Evolutionary conservation across 1,284 basidiomycete genomes (phyloP).

Genomic region (Athelia psychrophila): DNA sequence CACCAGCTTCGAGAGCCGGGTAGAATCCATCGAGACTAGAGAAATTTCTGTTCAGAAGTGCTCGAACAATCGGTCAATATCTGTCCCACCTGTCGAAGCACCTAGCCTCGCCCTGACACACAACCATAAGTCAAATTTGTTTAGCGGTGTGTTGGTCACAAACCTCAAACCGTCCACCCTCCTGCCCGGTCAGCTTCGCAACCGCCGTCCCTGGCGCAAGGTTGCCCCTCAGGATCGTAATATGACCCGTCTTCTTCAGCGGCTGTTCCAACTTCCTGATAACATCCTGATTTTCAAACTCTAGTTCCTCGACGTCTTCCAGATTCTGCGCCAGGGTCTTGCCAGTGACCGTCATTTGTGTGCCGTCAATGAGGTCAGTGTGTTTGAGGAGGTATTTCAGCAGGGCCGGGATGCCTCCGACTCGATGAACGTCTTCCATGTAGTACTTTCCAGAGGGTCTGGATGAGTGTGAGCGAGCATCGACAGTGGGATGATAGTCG

Average conservation of each 20-base stretch:
- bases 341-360: slow-evolving; percentile 91
- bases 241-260: slow-evolving; percentile 90
- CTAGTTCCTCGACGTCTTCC: slow-evolving; percentile 73
- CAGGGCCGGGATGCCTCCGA: slow-evolving; percentile 85
- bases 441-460: slow-evolving; percentile 92
- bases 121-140: slow-evolving; percentile 11
- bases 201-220: slow-evolving; percentile 91
- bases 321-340: slow-evolving; percentile 93
- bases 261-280: slow-evolving; percentile 79
- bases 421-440: slow-evolving; percentile 94
- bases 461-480: slow-evolving; percentile 2
- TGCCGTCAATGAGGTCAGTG: slow-evolving; percentile 87
- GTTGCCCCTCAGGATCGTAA: slow-evolving; percentile 90
- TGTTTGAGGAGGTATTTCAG: slow-evolving; percentile 87
- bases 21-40: slow-evolving; percentile 80
- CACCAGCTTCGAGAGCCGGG: slow-evolving; percentile 77
- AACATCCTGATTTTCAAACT: slow-evolving; percentile 82
- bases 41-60: neutral
- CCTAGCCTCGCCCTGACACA: slow-evolving; percentile 60
- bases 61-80: neutral
- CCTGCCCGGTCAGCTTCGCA: slow-evolving; percentile 96
- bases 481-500: slow-evolving; percentile 2
- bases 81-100: slow-evolving; percentile 66
- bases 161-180: slow-evolving; percentile 79
- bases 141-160: slow-evolving; percentile 34